Evolutionary conservation across 169 alveolate species (phyloP).

Genomic region (Eimeria maxima): DNA sequence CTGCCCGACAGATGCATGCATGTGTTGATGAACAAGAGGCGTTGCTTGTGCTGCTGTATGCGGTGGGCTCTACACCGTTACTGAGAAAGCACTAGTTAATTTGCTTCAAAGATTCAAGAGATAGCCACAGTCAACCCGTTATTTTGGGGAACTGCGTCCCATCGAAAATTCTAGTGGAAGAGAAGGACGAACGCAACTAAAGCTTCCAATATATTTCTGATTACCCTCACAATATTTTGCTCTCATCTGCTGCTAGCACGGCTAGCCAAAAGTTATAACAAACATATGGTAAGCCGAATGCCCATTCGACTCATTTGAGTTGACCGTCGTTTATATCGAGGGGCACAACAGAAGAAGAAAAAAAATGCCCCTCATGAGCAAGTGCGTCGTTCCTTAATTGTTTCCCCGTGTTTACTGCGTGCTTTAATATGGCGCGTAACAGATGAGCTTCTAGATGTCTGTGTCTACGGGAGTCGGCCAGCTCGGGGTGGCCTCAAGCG

Average conservation of each 20-base stretch:
- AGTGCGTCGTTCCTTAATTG: background rate
- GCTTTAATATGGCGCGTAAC: no score
- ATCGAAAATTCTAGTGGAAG: background rate
- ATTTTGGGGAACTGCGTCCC: background rate
- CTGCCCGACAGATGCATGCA: constrained; percentile 57
- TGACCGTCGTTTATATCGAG: background rate
- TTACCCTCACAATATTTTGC: background rate
- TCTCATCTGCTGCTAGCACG: background rate
- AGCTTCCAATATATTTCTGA: background rate
- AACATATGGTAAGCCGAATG: background rate
- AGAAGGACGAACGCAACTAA: background rate
- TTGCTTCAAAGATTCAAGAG: background rate
- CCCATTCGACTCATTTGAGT: background rate
- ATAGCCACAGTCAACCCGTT: background rate
- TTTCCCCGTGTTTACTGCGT: background rate
- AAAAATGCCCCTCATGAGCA: background rate
- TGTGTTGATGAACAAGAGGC: background rate
- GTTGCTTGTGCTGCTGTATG: background rate
- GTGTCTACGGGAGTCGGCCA: no score
- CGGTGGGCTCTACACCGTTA: background rate
- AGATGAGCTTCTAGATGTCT: no score
- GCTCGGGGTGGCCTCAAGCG: no score
- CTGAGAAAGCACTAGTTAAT: background rate
- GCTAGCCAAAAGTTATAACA: background rate
- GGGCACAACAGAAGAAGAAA: background rate